These are phyloP conservation scores for Dianthus caryophyllus DNA, from an alignment of 148 eudicot species.

Conservation along the genomic window DNA sequence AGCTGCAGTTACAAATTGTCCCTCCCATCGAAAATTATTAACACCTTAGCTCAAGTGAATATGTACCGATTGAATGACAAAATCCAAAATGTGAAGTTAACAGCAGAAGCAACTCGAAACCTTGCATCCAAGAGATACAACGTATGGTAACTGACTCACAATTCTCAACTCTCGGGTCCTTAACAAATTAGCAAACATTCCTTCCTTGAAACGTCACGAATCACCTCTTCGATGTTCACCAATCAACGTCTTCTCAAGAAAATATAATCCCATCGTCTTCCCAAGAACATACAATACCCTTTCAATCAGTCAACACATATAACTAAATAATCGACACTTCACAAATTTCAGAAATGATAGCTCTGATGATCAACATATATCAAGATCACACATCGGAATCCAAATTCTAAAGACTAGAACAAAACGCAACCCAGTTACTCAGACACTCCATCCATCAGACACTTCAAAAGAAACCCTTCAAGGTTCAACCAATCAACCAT, in stretches of 20 bases:
- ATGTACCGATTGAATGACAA: not conserved
- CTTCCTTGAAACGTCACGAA: not conserved
- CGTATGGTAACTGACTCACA: not conserved
- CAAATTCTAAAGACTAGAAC: not conserved
- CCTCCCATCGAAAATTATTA: not conserved
- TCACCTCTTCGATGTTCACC: not conserved
- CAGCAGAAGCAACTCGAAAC: conserved; percentile 14
- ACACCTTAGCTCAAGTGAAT: not conserved
- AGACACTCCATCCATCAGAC: conserved; percentile 1
- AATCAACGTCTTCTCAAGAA: not conserved
- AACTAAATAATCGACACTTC: not conserved
- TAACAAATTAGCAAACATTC: not conserved
- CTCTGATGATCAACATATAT: not conserved
- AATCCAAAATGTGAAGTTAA: too few species aligned
- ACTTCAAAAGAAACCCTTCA: not conserved
- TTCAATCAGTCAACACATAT: conserved; percentile 3
- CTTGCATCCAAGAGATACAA: conserved; percentile 4
- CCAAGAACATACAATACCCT: not conserved
- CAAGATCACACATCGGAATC: not conserved
- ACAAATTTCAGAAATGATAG: not conserved
- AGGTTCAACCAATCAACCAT: not conserved
- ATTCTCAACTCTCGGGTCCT: not conserved
- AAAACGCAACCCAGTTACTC: too few species aligned
- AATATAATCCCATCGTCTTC: not conserved
- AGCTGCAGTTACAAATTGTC: not conserved